phyloP scores from a whole-genome alignment of 2,329 filamentous ascomycete species.

The Cladorrhinum sp. region DNA sequence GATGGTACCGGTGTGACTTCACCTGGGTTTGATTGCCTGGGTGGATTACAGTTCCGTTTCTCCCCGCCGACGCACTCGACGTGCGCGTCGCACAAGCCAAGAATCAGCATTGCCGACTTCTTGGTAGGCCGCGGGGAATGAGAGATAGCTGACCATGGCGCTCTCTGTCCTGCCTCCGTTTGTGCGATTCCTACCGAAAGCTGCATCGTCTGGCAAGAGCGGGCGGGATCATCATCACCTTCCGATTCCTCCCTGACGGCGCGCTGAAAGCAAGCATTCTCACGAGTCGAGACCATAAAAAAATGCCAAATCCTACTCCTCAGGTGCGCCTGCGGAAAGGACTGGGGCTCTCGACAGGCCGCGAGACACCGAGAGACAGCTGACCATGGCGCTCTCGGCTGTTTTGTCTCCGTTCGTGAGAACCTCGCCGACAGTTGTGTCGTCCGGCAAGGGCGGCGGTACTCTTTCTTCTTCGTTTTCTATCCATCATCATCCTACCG shows the following conservation, averaged over 20 bases:
- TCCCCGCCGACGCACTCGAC: constrained; percentile 4
- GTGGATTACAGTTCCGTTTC: constrained; percentile 12
- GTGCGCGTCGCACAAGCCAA: constrained; percentile 5
- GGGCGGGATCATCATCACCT: constrained; percentile 13
- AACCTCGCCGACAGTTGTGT: constrained; percentile 4
- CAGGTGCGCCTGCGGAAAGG: constrained; percentile 9
- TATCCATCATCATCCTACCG: background rate
- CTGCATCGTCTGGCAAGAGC: constrained; percentile 5
- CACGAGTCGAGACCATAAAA: constrained; percentile 12
- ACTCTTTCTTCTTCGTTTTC: constrained; percentile 8
- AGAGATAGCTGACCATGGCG: constrained; percentile 8
- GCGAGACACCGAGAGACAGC: constrained; percentile 1
- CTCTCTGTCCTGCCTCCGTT: constrained; percentile 6
- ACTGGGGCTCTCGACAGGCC: constrained; percentile 9
- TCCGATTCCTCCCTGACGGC: constrained; percentile 1
- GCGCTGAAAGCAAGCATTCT: constrained; percentile 4
- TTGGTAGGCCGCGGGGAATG: constrained; percentile 4
- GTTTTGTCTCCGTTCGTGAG: constrained; percentile 8
- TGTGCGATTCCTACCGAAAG: constrained; percentile 7
- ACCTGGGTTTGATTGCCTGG: constrained; percentile 3
- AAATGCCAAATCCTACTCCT: constrained; percentile 9
- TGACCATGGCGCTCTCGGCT: constrained; percentile 9
- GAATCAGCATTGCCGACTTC: background rate
- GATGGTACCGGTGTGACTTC: constrained; percentile 16
- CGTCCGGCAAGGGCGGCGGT: constrained; percentile 1